Evolutionary conservation across 2,329 filamentous ascomycete genomes (phyloP), one percentile per base, ranked within the genome.

Genomic region (Geosmithia flava): DNA sequence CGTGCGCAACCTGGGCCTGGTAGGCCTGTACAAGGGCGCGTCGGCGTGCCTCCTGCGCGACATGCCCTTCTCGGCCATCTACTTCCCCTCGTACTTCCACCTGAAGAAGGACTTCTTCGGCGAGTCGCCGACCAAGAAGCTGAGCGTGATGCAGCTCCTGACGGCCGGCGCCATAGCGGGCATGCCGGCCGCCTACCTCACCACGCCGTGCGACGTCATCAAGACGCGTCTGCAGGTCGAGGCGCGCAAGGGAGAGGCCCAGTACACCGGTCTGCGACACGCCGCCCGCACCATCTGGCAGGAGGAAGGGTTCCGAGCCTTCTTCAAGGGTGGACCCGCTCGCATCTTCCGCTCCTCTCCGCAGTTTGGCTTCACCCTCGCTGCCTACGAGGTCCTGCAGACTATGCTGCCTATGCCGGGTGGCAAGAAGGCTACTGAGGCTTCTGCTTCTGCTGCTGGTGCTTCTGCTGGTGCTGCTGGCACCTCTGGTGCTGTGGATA

Each of bases 201-300:
- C 93, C 20, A 98, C 93, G 2, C 93, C 93, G 0, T 96, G 87
- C 71, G 93, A 98, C 62, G 93, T 98, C 52, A 97, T 98, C 82
- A 98, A 98, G 77, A 98, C 93, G 3, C 85, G 93, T 63, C 76
- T 98, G 51, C 93, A 98, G 67, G 93, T 98, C 50, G 93, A 98
- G 68, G 90, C 91, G 20, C 85, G 93, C 54, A 97, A 97, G 74
- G 93, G 93, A 53, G 91, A 98, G 59, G 83, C 83, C 3, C 75
- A 76, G 45, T 98, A 98, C 74, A 93, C 80, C 42, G 87, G 86
- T 44, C 76, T 98, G 45, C 80, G 88, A 49, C 88, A 98, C 68
- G 87, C 83, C 48, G 93, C 93, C 39, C 68, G 68, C 58, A 95
- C 87, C 15, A 86, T 98, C 58, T 83, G 76, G 71, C 81, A 83